phyloP scores from a whole-genome alignment of 1,139 yeast species.

The Hansenula sp. region DNA sequence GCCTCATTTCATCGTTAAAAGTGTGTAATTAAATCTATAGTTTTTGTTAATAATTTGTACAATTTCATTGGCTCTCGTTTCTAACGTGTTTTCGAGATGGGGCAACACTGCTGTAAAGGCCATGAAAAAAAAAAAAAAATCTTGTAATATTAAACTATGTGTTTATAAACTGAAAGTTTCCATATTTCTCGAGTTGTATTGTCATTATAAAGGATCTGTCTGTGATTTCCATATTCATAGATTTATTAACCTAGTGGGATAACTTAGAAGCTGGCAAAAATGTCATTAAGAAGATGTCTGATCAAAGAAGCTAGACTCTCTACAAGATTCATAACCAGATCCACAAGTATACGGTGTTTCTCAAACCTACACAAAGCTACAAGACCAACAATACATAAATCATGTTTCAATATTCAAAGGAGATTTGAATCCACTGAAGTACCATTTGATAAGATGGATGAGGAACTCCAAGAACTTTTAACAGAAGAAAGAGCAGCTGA shows the following conservation, averaged over 20 bases:
- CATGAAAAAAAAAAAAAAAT: too few species aligned
- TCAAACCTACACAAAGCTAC: background rate
- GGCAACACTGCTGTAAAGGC: background rate
- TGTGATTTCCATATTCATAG: too few species aligned
- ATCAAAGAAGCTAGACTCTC: background rate
- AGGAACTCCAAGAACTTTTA: conserved; percentile 42
- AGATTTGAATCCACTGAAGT: conserved; percentile 24
- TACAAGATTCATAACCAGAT: background rate
- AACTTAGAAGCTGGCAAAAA: too few species aligned
- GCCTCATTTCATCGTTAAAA: background rate
- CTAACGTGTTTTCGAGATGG: background rate
- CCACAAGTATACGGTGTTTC: background rate
- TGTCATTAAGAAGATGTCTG: background rate
- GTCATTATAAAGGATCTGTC: too few species aligned
- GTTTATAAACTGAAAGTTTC: too few species aligned
- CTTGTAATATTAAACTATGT: too few species aligned
- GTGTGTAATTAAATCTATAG: background rate
- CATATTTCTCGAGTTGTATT: too few species aligned
- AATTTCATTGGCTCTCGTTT: background rate
- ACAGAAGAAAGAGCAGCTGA: conserved; percentile 73
- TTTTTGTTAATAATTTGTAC: conserved; percentile 1
- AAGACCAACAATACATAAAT: too few species aligned
- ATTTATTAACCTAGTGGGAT: too few species aligned
- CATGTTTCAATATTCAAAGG: background rate
- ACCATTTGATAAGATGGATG: conserved; percentile 31